phyloP scores from a whole-genome alignment of 164 flowering plant species.

The Platanus orientalis region DNA sequence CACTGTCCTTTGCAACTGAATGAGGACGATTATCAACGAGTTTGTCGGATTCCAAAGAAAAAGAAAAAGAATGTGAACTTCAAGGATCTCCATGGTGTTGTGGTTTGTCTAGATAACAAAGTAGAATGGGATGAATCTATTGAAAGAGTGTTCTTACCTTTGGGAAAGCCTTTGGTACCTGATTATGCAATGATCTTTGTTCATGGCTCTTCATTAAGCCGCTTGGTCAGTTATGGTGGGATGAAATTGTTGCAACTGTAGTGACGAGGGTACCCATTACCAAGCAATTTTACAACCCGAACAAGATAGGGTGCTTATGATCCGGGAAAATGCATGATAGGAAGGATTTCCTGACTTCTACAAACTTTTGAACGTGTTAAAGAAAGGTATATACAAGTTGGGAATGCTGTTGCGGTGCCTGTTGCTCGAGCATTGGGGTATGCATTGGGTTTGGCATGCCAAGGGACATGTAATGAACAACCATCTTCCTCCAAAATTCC shows the following conservation, averaged over 20 bases:
- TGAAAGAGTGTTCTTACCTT: conserved; percentile 35
- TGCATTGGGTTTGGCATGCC: conserved; percentile 37
- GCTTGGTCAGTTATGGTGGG: conserved; percentile 81
- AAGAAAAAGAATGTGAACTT: conserved; percentile 92
- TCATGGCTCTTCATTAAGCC: conserved; percentile 68
- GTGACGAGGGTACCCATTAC: conserved; percentile 53
- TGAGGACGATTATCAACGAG: conserved; percentile 63
- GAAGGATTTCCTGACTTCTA: conserved; percentile 87
- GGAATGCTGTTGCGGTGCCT: conserved; percentile 85
- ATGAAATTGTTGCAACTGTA: conserved; percentile 79
- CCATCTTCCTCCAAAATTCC: conserved; percentile 35
- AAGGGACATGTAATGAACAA: conserved; percentile 13
- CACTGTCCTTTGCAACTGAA: conserved; percentile 62
- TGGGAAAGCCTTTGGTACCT: conserved; percentile 85
- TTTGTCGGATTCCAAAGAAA: conserved; percentile 53
- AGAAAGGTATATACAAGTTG: conserved; percentile 75
- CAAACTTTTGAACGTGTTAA: conserved; percentile 54
- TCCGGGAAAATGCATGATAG: conserved; percentile 79
- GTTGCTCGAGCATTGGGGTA: conserved; percentile 66
- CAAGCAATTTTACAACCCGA: conserved; percentile 61
- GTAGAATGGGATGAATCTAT: conserved; percentile 69
- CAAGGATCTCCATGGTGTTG: conserved; percentile 69
- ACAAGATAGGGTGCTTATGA: conserved; percentile 70
- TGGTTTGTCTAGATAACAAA: conserved; percentile 40
- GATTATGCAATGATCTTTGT: conserved; percentile 72